Percentiles rank a stretch among this genome's conserved stretches.
Conservation (phyloP, 495 filamentous ascomycete species). For the Lasiosphaeriaceae sp. region DNA sequence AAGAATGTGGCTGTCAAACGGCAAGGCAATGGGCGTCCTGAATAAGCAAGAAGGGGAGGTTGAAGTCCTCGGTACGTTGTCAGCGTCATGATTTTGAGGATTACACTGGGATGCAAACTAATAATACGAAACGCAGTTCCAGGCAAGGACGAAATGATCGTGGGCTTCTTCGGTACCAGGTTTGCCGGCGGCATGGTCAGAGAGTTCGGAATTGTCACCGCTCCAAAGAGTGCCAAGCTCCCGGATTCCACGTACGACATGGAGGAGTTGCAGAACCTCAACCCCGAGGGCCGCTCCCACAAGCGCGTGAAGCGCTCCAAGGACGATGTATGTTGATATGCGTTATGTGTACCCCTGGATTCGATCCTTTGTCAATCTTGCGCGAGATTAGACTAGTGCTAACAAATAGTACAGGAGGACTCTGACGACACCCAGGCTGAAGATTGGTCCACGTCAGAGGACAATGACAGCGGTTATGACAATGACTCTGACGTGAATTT, state of each 20-base stretch:
- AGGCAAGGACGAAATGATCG: conserved; percentile 28
- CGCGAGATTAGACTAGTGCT: too few species aligned
- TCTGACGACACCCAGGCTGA: background rate
- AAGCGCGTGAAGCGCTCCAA: conserved; percentile 3
- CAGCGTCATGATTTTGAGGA: too few species aligned
- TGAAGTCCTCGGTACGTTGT: too few species aligned
- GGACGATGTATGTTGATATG: background rate
- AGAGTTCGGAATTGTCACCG: conserved; percentile 43
- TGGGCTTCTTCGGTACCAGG: conserved; percentile 42
- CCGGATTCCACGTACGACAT: conserved; percentile 34
- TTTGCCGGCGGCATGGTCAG: conserved; percentile 16
- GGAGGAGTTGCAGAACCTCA: conserved; percentile 32
- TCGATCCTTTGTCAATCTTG: too few species aligned
- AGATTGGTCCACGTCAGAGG: background rate
- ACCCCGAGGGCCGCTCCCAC: background rate
- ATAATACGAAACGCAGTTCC: conserved; percentile 8
- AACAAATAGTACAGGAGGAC: background rate
- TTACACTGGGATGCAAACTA: too few species aligned
- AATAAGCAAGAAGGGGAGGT: conserved; percentile 10
- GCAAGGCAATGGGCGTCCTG: conserved; percentile 28
- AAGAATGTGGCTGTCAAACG: conserved; percentile 34
- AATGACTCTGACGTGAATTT: conserved; percentile 8
- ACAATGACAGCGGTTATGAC: conserved; percentile 9
- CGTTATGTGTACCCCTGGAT: too few species aligned
- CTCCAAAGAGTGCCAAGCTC: conserved; percentile 30